Evolutionary conservation across 2,329 filamentous ascomycete species (phyloP), one percentile per base, ranked within the genome.

Genomic region (Colletotrichum spinosum): DNA sequence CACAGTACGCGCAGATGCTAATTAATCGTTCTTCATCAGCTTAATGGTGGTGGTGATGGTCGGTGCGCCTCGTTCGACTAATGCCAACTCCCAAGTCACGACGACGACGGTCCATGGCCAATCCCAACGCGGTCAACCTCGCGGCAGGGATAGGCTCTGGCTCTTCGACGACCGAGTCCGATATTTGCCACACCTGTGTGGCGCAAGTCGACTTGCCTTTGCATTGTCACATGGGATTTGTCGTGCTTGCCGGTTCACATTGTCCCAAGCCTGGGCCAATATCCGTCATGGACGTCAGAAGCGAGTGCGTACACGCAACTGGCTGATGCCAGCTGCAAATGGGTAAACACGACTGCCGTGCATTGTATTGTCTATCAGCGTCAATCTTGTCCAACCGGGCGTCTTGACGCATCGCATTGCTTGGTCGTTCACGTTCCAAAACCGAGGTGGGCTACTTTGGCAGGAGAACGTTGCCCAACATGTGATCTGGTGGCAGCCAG

Each of bases 201-300:
- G 39, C 50, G 39, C 25, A 50, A 8, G 25, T n/a, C n/a, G 15
- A 37, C 39, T 52, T 41, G 41, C 37, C 42, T 52, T 44, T 15
- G n/a, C 42, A 57, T 44, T 15, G n/a, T 63, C 63, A 66, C 63
- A 66, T 63, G 63, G 58, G 12, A 66, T 44, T 45, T 38, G 41
- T 25, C 25, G 25, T 15, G 50, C 52, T 35, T 38, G 37, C 25
- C 44, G 42, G 8, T n/a, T 17, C 38, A 34, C 49, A 9, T 34
- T 35, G 38, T 44, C 41, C 39, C 39, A 25, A 55, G 45, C 45
- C 46, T 46, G 15, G 52, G 39, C 15, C 49, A 42, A 56, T 13
- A 52, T 46, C 46, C 62, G 48, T 44, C 12, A 37, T 37, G 49
- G 35, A 12, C 15, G 11, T 6, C 44, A 12, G 34, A 44, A 37